phyloP scores from a whole-genome alignment of 805 yeast genomes.

The Spencermartinsiella europaea region DNA sequence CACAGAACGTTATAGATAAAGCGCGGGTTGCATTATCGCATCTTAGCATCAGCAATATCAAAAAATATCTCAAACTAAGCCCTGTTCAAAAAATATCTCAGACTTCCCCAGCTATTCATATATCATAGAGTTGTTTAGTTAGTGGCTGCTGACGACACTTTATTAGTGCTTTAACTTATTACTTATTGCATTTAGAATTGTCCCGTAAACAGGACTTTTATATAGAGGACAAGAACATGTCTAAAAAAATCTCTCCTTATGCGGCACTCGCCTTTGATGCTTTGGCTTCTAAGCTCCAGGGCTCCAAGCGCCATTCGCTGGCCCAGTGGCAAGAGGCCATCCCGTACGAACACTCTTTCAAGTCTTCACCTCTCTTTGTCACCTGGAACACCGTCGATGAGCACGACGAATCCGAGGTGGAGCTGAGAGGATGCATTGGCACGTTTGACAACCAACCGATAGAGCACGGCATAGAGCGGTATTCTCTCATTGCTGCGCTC shows the following conservation, averaged over 20 bases:
- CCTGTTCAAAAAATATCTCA: too few species aligned
- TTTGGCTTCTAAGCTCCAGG: constrained; percentile 28
- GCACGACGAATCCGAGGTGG: constrained; percentile 24
- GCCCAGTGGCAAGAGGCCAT: constrained; percentile 12
- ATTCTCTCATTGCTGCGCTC: constrained; percentile 64
- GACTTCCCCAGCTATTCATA: too few species aligned
- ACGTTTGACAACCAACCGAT: constrained; percentile 60
- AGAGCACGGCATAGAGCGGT: constrained; percentile 54
- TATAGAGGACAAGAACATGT: too few species aligned
- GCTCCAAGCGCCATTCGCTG: constrained; percentile 11
- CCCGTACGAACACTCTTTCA: constrained; percentile 7
- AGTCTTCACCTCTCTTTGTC: constrained; percentile 63
- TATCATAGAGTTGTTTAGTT: too few species aligned
- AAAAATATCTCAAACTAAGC: too few species aligned
- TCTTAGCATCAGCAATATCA: too few species aligned
- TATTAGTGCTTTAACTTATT: too few species aligned
- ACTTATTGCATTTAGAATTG: too few species aligned
- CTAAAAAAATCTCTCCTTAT: constrained; percentile 22
- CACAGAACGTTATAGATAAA: too few species aligned
- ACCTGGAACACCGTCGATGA: constrained; percentile 59
- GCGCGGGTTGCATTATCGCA: too few species aligned
- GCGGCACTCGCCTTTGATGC: constrained; percentile 41
- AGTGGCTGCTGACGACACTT: too few species aligned
- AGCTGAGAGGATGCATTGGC: constrained; percentile 89
- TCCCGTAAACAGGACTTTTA: too few species aligned